phyloP scores from a whole-genome alignment of 2,329 filamentous ascomycete genomes.

The Raffaelea albimanens region DNA sequence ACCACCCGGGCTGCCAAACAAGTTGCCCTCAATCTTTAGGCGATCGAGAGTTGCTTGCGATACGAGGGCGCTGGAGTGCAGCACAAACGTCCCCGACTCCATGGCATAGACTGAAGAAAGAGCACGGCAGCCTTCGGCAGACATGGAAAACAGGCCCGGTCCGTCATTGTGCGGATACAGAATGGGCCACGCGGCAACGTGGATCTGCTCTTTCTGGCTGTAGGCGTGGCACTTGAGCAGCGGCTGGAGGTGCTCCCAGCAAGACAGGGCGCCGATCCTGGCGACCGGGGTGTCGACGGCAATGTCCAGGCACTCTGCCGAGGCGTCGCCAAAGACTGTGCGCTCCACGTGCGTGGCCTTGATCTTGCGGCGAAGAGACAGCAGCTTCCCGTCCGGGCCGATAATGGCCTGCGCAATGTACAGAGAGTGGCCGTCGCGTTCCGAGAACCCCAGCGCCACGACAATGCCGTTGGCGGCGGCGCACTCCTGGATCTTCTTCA shows the following conservation, averaged over 20 bases:
- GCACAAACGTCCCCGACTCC: conserved; percentile 44
- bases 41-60: conserved; percentile 32
- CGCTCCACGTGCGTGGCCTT: conserved; percentile 45
- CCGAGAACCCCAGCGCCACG: conserved; percentile 34
- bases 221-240: conserved; percentile 38
- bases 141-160: conserved; percentile 6
- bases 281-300: conserved; percentile 30
- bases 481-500: conserved; percentile 23
- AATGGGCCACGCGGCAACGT: conserved; percentile 41
- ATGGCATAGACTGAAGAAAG: conserved; percentile 44
- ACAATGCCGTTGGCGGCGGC: conserved; percentile 27
- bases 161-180: too few species aligned
- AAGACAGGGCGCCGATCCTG: conserved; percentile 34
- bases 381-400: conserved; percentile 12
- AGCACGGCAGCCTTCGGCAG: conserved; percentile 24
- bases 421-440: conserved; percentile 24
- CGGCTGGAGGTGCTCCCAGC: conserved; percentile 43
- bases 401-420: conserved; percentile 39
- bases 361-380: conserved; percentile 34
- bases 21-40: conserved; percentile 25
- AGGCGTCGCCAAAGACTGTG: conserved; percentile 37
- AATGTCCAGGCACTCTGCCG: conserved; percentile 25
- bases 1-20: conserved; percentile 13
- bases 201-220: conserved; percentile 33
- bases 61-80: conserved; percentile 40